A percentile compares a stretch with the other conserved stretches of the same genome.
These are phyloP conservation scores for Jamesozyma spencerorum DNA, from an alignment of 805 yeast species.

Conservation along the genomic window DNA sequence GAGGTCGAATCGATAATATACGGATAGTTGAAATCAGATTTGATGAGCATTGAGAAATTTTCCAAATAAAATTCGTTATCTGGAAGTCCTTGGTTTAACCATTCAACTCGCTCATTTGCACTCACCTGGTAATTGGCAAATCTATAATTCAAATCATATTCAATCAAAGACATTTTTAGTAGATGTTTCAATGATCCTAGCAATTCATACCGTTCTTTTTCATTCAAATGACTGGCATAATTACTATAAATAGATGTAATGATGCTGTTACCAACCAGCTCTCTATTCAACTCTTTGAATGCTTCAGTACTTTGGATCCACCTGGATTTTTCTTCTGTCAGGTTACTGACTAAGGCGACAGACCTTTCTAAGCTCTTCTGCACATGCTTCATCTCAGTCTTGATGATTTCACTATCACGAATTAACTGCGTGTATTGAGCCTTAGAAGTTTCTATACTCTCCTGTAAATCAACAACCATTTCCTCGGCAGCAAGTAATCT, in stretches of 20 bases:
- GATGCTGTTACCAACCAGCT: conserved; percentile 55
- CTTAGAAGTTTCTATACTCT: conserved; percentile 59
- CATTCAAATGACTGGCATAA: conserved; percentile 54
- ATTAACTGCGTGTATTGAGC: conserved; percentile 62
- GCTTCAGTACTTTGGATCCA: conserved; percentile 57
- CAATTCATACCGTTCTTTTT: conserved; percentile 36
- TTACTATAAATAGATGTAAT: conserved; percentile 52
- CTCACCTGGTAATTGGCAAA: conserved; percentile 34
- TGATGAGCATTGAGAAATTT: conserved; percentile 47
- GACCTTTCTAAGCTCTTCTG: conserved; percentile 56
- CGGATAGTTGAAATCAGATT: conserved; percentile 35
- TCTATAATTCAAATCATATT: conserved; percentile 31
- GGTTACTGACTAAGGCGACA: conserved; percentile 46
- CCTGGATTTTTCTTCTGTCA: conserved; percentile 58
- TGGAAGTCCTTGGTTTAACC: conserved; percentile 48
- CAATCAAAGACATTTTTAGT: conserved; percentile 32
- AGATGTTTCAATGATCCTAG: conserved; percentile 26
- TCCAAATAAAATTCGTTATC: conserved; percentile 55
- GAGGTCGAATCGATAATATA: conserved; percentile 69
- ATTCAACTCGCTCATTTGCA: conserved; percentile 34
- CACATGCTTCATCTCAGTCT: conserved; percentile 57
- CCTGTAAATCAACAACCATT: conserved; percentile 69
- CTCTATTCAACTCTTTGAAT: conserved; percentile 38
- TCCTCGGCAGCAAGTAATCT: conserved; percentile 68
- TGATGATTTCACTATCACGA: conserved; percentile 68